Evolutionary conservation across 2,329 filamentous ascomycete species (phyloP).

Genomic region (Emmonsiellopsis sp.): DNA sequence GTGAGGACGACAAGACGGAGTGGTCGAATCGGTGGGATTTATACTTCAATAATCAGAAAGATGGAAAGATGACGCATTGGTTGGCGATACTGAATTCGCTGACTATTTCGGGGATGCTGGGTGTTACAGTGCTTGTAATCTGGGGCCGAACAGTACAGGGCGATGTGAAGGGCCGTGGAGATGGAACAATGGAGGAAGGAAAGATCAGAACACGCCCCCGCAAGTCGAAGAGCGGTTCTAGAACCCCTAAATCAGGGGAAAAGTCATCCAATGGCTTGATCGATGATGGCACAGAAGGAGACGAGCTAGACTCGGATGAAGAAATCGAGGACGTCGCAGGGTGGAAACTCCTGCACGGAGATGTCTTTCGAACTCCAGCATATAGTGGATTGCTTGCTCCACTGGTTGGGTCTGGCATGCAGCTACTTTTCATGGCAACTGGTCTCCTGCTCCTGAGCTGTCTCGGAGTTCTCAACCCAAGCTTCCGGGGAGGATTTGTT

Average conservation of each 20-base stretch:
- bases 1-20: slow-evolving; percentile 69
- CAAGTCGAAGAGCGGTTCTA: slow-evolving; percentile 33
- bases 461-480: slow-evolving; percentile 71
- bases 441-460: slow-evolving; percentile 65
- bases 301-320: slow-evolving; percentile 57
- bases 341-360: slow-evolving; percentile 83
- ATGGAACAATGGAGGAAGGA: slow-evolving; percentile 57
- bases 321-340: slow-evolving; percentile 75
- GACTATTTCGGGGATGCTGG: slow-evolving; percentile 71
- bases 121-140: slow-evolving; percentile 71
- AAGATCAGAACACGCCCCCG: slow-evolving; percentile 47
- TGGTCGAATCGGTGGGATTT: slow-evolving; percentile 82
- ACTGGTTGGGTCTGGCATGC: slow-evolving; percentile 74
- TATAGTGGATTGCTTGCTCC: slow-evolving; percentile 68
- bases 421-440: slow-evolving; percentile 72
- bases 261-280: slow-evolving; percentile 47
- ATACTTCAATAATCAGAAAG: slow-evolving; percentile 81
- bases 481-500: slow-evolving; percentile 81
- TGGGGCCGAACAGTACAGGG: slow-evolving; percentile 67
- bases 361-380: slow-evolving; percentile 69
- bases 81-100: slow-evolving; percentile 80
- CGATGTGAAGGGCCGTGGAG: slow-evolving; percentile 67
- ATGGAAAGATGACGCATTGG: slow-evolving; percentile 76
- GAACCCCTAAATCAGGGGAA: slow-evolving; percentile 40
- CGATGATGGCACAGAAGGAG: slow-evolving; percentile 40